phyloP scores from a whole-genome alignment of 192 early-diverging fungal species.

The Physocladia obscura region DNA sequence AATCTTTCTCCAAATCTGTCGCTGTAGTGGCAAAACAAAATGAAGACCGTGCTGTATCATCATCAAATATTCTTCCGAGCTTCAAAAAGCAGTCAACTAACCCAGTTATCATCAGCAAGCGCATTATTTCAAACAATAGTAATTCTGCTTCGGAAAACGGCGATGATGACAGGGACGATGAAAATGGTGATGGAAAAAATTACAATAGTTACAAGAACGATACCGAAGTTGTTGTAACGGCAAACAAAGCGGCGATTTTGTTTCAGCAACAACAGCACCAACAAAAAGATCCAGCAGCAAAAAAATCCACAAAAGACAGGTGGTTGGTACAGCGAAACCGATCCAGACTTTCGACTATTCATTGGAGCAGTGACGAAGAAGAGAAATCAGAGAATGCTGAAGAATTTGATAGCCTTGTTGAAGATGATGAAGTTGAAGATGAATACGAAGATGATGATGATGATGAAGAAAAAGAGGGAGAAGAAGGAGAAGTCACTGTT shows the following conservation, averaged over 20 bases:
- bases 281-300: neutral
- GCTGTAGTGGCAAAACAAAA: no score
- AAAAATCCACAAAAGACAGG: no score
- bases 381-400: no score
- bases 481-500: neutral
- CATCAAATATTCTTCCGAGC: no score
- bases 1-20: no score
- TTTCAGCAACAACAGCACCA: slow-evolving; percentile 1
- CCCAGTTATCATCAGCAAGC: neutral
- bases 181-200: neutral
- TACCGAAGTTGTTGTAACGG: neutral
- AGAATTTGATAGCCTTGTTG: neutral
- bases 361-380: slow-evolving; percentile 5
- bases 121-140: neutral
- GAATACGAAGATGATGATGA: neutral
- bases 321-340: no score
- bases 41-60: no score
- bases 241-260: slow-evolving; percentile 12
- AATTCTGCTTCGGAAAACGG: neutral
- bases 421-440: slow-evolving; percentile 20
- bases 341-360: neutral
- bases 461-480: neutral
- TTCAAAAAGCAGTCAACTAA: slow-evolving; percentile 20
- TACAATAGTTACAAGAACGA: no score
- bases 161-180: neutral